A percentile compares a stretch with the other conserved stretches of the same genome.
phyloP scores from a whole-genome alignment of 2,329 filamentous ascomycete genomes.

The Talaromyces funiculosus region DNA sequence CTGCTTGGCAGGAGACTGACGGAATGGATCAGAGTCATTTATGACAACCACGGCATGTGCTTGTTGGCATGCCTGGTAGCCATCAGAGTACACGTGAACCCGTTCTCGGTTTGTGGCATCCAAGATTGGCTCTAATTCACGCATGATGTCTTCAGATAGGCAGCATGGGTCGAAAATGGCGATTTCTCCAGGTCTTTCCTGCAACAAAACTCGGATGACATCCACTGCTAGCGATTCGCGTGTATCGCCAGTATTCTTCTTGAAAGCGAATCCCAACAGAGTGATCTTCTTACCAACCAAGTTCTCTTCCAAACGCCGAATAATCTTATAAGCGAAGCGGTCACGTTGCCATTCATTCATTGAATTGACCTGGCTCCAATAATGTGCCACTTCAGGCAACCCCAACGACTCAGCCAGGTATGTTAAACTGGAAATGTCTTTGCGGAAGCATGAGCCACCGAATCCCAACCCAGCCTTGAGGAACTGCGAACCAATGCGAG shows the following conservation, averaged over 20 bases:
- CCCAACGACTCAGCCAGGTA: constrained; percentile 68
- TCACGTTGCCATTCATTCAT: constrained; percentile 72
- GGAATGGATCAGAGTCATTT: constrained; percentile 52
- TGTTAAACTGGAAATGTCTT: constrained; percentile 68
- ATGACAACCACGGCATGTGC: constrained; percentile 47
- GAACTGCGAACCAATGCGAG: constrained; percentile 66
- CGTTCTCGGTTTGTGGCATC: constrained; percentile 2
- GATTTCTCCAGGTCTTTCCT: constrained; percentile 59
- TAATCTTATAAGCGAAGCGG: constrained; percentile 62
- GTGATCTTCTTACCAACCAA: constrained; percentile 65
- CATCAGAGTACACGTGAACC: constrained; percentile 38
- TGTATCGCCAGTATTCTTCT: constrained; percentile 72
- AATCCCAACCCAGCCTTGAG: constrained; percentile 72
- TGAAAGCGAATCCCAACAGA: constrained; percentile 71
- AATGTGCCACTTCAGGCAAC: constrained; percentile 65
- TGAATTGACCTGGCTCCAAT: constrained; percentile 67
- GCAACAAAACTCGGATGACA: constrained; percentile 60
- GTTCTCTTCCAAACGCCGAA: constrained; percentile 63
- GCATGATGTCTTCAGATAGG: constrained; percentile 33
- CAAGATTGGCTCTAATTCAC: constrained; percentile 30
- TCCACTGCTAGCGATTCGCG: constrained; percentile 65
- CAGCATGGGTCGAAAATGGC: constrained; percentile 62
- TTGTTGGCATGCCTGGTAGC: constrained; percentile 42
- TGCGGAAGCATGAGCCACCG: constrained; percentile 75
- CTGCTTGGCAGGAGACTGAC: constrained; percentile 21